A percentile compares a stretch with the other conserved stretches of the same genome.
phyloP scores from a whole-genome alignment of 257 asterid genomes.

The Solanum paucissectum region DNA sequence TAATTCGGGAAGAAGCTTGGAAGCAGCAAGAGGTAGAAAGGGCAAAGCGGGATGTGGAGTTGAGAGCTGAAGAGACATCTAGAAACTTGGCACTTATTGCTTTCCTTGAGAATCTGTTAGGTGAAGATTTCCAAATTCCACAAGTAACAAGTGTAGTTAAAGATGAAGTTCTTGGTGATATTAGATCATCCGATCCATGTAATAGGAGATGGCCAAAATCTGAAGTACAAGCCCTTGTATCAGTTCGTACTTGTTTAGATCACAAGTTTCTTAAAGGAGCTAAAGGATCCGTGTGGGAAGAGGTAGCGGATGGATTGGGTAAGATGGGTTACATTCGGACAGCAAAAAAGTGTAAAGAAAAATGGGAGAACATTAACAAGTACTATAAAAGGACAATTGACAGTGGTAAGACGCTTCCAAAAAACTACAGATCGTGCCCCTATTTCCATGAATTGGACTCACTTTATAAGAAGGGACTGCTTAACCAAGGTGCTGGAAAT shows the following conservation, averaged over 20 bases:
- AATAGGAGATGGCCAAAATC: conserved; percentile 19
- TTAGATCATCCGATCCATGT: not conserved
- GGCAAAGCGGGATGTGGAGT: conserved; percentile 6
- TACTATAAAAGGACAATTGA: conserved; percentile 6
- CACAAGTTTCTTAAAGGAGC: conserved; percentile 10
- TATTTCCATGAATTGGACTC: conserved; percentile 9
- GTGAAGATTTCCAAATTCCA: conserved; percentile 1
- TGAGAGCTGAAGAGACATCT: conserved; percentile 11
- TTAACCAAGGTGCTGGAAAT: not conserved
- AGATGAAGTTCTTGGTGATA: not conserved
- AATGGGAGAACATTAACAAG: conserved; percentile 15
- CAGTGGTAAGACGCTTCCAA: conserved; percentile 1
- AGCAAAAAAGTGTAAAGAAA: conserved; percentile 19
- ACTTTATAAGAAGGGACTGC: conserved; percentile 6
- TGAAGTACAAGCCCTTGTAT: conserved; percentile 16
- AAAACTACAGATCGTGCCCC: conserved; percentile 1
- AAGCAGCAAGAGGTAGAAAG: conserved; percentile 14
- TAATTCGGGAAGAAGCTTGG: conserved; percentile 17
- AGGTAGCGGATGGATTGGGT: conserved; percentile 11
- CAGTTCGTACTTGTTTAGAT: conserved; percentile 3
- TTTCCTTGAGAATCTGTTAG: conserved; percentile 8
- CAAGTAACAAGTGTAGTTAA: not conserved
- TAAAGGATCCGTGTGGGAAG: conserved; percentile 17
- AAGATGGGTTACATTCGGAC: conserved; percentile 17
- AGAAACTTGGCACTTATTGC: conserved; percentile 12